These are phyloP conservation scores for Mucor indicus DNA, from an alignment of 371 early-diverging fungal genomes.

Conservation along the genomic window DNA sequence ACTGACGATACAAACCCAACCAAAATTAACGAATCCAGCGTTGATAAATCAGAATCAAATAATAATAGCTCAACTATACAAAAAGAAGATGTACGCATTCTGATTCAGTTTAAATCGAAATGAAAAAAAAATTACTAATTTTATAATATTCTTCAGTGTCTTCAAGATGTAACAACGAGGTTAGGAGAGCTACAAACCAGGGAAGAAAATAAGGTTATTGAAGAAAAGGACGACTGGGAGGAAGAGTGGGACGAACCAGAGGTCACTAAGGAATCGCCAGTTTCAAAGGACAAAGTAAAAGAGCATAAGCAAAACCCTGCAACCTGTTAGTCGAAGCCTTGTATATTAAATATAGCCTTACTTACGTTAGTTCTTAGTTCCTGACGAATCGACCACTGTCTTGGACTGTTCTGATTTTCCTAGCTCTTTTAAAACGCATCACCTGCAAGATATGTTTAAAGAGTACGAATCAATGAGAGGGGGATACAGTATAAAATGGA, in stretches of 20 bases:
- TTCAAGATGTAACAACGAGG: too few species aligned
- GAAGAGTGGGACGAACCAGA: constrained; percentile 2
- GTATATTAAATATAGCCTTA: too few species aligned
- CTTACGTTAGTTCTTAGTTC: not conserved
- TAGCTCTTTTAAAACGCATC: constrained; percentile 50
- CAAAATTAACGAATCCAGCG: not conserved
- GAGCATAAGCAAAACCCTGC: not conserved
- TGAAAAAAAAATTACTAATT: too few species aligned
- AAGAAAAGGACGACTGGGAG: constrained; percentile 4
- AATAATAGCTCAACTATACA: too few species aligned
- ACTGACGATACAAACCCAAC: not conserved
- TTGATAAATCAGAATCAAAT: too few species aligned
- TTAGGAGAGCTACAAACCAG: too few species aligned
- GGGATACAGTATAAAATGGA: constrained; percentile 73
- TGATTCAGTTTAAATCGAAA: not conserved
- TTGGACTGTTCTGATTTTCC: constrained; percentile 54
- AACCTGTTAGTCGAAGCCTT: not conserved
- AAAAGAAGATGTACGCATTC: not conserved
- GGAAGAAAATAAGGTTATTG: constrained; percentile 8
- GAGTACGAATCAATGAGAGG: constrained; percentile 56
- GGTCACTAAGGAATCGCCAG: not conserved
- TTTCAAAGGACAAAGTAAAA: not conserved
- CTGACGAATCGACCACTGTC: constrained; percentile 38
- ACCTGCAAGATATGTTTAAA: constrained; percentile 53
- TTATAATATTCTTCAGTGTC: too few species aligned